phyloP scores from a whole-genome alignment of 257 asterid genomes.

The Pogostemon cablin region DNA sequence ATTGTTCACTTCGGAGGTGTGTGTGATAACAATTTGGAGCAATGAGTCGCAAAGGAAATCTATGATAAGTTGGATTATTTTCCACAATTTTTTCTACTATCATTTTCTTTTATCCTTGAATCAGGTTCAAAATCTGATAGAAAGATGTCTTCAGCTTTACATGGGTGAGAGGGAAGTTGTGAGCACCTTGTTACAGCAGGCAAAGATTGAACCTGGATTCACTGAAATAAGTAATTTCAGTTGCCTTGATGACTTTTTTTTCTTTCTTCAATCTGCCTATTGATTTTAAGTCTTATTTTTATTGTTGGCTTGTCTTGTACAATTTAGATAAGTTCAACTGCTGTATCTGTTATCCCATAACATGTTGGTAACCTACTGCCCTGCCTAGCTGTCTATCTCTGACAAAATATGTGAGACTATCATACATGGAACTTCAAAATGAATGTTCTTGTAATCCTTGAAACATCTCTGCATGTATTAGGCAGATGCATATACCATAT shows the following conservation, averaged over 20 bases:
- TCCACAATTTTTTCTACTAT: not conserved
- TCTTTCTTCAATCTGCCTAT: not conserved
- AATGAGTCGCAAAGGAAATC: not conserved
- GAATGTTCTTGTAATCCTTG: not conserved
- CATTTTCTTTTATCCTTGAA: constrained; percentile 13
- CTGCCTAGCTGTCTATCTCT: not conserved
- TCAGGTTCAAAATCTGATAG: constrained; percentile 95
- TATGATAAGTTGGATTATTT: not conserved
- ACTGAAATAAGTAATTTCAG: constrained; percentile 78
- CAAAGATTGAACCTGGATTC: constrained; percentile 92
- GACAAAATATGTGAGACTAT: not conserved
- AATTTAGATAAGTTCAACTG: not conserved
- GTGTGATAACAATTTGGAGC: constrained; percentile 6
- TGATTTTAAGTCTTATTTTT: constrained; percentile 5
- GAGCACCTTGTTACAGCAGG: constrained; percentile 71
- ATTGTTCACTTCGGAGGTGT: not conserved
- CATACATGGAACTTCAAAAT: not conserved
- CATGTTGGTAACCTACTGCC: not conserved
- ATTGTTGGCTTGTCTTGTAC: not conserved
- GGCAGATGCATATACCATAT: not conserved
- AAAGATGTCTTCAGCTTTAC: constrained; percentile 98
- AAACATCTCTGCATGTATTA: not conserved
- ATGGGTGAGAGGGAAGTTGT: constrained; percentile 90
- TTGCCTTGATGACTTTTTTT: constrained; percentile 1
- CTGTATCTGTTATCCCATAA: not conserved